phyloP scores from a whole-genome alignment of 73 alveolate genomes.

The Effrenium voratum region DNA sequence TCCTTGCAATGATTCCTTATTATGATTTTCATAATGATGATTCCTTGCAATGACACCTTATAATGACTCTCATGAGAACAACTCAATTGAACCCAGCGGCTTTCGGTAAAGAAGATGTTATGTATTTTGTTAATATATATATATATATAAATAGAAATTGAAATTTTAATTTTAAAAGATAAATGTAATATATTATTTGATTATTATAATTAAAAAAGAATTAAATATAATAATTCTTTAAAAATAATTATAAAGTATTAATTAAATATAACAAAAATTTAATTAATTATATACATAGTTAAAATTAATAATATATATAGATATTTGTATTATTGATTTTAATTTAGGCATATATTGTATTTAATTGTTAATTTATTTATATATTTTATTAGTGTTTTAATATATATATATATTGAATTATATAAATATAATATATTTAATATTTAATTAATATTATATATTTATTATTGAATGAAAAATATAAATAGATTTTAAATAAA shows the following conservation, averaged over 20 bases:
- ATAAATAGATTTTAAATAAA: background rate
- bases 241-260: background rate
- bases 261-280: background rate
- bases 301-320: background rate
- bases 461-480: background rate
- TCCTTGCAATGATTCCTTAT: background rate
- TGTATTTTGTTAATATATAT: too few relatives aligned
- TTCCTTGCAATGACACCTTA: background rate
- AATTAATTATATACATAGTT: background rate
- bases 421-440: background rate
- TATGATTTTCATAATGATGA: too few relatives aligned
- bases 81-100: background rate
- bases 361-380: background rate
- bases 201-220: background rate
- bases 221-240: background rate
- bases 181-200: too few relatives aligned
- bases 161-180: too few relatives aligned
- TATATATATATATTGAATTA: background rate
- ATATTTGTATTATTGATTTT: background rate
- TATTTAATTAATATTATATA: background rate
- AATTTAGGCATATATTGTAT: background rate
- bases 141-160: too few relatives aligned
- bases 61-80: background rate
- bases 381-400: background rate
- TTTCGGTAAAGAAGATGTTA: background rate